Percentiles rank a stretch among this genome's conserved stretches.
Evolutionary conservation across 257 asterid species (phyloP).

Genomic region (Solanum sejunctum): DNA sequence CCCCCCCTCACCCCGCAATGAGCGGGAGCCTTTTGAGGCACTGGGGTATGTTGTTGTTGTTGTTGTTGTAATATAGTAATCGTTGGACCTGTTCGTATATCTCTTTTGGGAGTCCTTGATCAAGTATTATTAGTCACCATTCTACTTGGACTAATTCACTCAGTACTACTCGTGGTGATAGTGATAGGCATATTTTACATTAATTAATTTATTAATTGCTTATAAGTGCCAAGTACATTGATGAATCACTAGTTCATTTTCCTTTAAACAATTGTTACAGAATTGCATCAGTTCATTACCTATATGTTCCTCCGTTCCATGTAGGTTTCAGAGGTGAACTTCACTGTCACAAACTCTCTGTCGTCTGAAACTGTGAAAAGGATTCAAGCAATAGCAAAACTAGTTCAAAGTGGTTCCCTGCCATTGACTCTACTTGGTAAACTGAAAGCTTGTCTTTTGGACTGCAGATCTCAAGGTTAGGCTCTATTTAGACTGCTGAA

Average conservation of each 20-base stretch:
- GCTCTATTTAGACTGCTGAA: neutral
- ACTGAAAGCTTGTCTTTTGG: slow-evolving; percentile 46
- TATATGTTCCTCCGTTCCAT: slow-evolving; percentile 5
- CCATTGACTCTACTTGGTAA: slow-evolving; percentile 57
- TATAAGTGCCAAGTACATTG: neutral
- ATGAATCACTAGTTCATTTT: neutral
- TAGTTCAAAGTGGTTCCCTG: slow-evolving; percentile 58
- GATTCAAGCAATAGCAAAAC: slow-evolving; percentile 58
- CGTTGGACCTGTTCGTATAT: neutral
- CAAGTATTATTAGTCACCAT: neutral
- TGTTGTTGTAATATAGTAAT: neutral
- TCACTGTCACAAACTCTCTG: slow-evolving; percentile 17
- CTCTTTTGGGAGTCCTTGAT: neutral
- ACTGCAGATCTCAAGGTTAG: slow-evolving; percentile 59
- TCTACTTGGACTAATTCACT: neutral
- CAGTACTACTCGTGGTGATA: neutral
- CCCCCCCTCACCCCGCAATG: too few relatives aligned
- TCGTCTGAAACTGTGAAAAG: slow-evolving; percentile 25
- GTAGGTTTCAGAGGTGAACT: slow-evolving; percentile 43
- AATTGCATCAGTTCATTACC: neutral
- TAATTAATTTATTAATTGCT: neutral
- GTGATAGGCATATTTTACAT: neutral
- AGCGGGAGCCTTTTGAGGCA: too few relatives aligned
- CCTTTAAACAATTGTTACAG: neutral
- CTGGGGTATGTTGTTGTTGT: too few relatives aligned